Base-by-base conservation (phyloP, 2,329 filamentous ascomycete species). In the Hortaea werneckii region DNA sequence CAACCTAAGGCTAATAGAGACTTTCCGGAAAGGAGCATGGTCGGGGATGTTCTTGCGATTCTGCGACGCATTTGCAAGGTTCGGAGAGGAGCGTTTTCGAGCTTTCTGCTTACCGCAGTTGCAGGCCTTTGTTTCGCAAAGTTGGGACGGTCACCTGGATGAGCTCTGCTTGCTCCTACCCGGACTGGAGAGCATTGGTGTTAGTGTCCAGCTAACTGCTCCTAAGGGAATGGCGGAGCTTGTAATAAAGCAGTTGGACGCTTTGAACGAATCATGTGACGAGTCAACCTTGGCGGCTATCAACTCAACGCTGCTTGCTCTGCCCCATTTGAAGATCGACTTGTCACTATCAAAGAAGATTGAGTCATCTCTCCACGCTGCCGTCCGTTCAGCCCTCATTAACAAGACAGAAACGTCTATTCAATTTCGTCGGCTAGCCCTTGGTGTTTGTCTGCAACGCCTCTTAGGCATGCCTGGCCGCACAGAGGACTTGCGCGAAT, bases 11-110 rank as follows among this genome's bases (percentile, higher is more conserved):
- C 66, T 78, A 3, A 73, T 94, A 40, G 78, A 82, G 30, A 69
- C 71, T 3, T 68, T 94, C 41, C 80, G 78, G 3, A 76, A 76
- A 43, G 79, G 83, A 39, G 74, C 75, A 1, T 75, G 89, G 57
- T 78, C 82, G 58, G 67, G 67, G 43, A 83, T 82, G 70, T 96
- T 95, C 62, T 75, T 96, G 38, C 76, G 81, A 0, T 95, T 96
- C 64, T 95, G 87, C 65, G 82, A 83, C 10, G 82, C 86, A 43
- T 82, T 92, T 54, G 82, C 86, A 0, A 77, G 87, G 44, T 71
- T 94, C 32, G 82, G 88, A 40, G 62, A 75, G 1, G 77, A 82
- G 44, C 77, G 85, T 35, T 98, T 96, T 60, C 77, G 80, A 44
- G 82, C 79, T 52, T 71, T 95, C n/a, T 75, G 94, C 29, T 72